Base-by-base conservation (phyloP, 176 grass and related monocot genomes). In the Dactylis glomerata region DNA sequence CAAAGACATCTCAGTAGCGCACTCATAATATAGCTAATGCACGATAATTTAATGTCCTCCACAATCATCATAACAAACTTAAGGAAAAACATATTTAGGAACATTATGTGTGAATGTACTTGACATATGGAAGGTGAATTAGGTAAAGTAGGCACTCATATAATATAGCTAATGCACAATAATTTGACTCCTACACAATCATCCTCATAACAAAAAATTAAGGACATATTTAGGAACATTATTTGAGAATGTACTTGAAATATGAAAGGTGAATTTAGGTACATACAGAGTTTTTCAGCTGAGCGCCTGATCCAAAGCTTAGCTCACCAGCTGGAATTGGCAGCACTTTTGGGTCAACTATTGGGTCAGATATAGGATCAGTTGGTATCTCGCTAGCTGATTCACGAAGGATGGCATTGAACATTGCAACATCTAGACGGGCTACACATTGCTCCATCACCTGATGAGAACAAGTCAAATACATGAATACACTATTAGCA, bases 361-460 rank as follows among this genome's bases (percentile, higher is more conserved):
- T 96, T 45, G 97, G 97, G 79, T 99, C 97, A 23, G 93, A 96
- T 58, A 99, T 87, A 73, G 97, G 97, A 88, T 99, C 93, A 49
- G 92, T 99, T 73, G 93, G 97, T 86, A 89, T 85, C 87, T 99
- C 90, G 32, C 27, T 54, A 59, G 86, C 88, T 71, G 93, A 92
- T 90, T 96, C 97, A 62, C 97, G 93, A 74, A 99, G 87, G 86
- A 99, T 99, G 72, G 93, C 93, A 92, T 99, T 99, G 63, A 99
- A 99, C 90, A 96, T 96, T 73, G 91, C 93, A 76, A 99, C 90
- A 89, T 99, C 97, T 76, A 96, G 84, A 74, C 93, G 84, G 22
- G 86, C 82, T 81, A 94, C 85, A 79, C 97, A 99, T 76, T 99
- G 97, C 77, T 94, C 93, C 93, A 94, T 99, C 72, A 99, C 93